Evolutionary conservation across 208 protist genomes (phyloP).

Genomic region (Leptomonas seymouri): DNA sequence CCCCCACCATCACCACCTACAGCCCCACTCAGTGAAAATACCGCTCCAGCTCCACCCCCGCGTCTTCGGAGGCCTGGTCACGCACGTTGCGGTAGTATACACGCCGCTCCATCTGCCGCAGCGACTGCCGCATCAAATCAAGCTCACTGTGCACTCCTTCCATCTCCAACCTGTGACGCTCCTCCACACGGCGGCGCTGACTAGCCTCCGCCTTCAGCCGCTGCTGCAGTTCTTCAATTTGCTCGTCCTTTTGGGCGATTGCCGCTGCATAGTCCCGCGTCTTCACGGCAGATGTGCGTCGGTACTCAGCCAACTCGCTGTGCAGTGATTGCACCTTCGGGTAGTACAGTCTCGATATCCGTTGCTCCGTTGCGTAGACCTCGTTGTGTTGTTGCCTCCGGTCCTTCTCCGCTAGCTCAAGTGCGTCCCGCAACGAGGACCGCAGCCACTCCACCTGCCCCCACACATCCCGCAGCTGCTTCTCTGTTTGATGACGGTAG

Average conservation of each 20-base stretch:
- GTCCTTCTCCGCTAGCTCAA: constrained; percentile 36
- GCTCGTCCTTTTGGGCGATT: constrained; percentile 22
- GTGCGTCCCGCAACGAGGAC: constrained; percentile 35
- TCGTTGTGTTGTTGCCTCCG: constrained; percentile 43
- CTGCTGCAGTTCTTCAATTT: constrained; percentile 25
- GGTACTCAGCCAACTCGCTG: constrained; percentile 32
- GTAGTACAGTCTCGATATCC: constrained; percentile 33
- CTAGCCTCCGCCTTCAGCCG: constrained; percentile 28
- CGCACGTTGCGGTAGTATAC: constrained; percentile 60
- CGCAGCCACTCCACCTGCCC: constrained; percentile 55
- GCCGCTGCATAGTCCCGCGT: constrained; percentile 17
- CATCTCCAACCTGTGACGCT: constrained; percentile 65
- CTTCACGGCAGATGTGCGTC: constrained; percentile 10
- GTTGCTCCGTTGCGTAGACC: constrained; percentile 27
- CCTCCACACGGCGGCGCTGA: constrained; percentile 39
- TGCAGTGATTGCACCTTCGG: constrained; percentile 42
- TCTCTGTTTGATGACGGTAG: constrained; percentile 54
- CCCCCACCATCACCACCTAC: constrained; percentile 9
- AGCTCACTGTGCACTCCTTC: constrained; percentile 77
- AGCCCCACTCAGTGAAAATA: constrained; percentile 27
- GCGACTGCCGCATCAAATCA: constrained; percentile 72
- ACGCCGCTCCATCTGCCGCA: constrained; percentile 77
- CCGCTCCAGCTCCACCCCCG: constrained; percentile 28
- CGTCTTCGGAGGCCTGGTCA: constrained; percentile 24
- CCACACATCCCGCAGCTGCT: constrained; percentile 40